Evolutionary conservation across 2,329 filamentous ascomycete species (phyloP).

Genomic region (Pseudocercospora macadamiae): DNA sequence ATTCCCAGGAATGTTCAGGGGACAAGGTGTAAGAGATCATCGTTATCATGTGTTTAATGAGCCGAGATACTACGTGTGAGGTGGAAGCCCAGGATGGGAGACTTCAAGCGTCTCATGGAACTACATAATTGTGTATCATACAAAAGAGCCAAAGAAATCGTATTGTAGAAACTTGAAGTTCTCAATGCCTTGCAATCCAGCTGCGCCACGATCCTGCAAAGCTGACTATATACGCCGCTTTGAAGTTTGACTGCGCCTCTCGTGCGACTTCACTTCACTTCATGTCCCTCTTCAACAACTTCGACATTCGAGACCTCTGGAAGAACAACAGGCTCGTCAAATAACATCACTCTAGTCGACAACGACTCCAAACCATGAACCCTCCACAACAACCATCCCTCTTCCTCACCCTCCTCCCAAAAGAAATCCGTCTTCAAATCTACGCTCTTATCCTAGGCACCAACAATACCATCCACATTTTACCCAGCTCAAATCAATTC

Average conservation of each 20-base stretch:
- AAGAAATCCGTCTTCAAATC: neutral
- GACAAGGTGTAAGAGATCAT: slow-evolving; percentile 85
- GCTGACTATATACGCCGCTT: too few relatives aligned
- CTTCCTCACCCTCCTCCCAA: neutral
- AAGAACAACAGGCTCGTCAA: too few relatives aligned
- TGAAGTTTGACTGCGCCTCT: too few relatives aligned
- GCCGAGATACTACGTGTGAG: slow-evolving; percentile 65
- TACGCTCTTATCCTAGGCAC: neutral
- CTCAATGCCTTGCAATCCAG: too few relatives aligned
- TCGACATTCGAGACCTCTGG: too few relatives aligned
- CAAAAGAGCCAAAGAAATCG: neutral
- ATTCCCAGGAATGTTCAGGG: slow-evolving; percentile 84
- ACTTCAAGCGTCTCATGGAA: neutral
- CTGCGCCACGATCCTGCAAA: too few relatives aligned
- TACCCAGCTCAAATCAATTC: neutral
- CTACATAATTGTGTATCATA: neutral
- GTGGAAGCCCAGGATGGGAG: neutral
- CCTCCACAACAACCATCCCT: too few relatives aligned
- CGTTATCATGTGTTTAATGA: slow-evolving; percentile 94
- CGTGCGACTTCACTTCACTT: too few relatives aligned
- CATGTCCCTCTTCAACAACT: too few relatives aligned
- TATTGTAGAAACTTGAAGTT: too few relatives aligned
- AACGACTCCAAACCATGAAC: too few relatives aligned
- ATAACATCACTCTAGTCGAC: too few relatives aligned
- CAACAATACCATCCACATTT: neutral